A percentile compares a stretch with the other conserved stretches of the same genome.
phyloP scores from a whole-genome alignment of 345 rosid genomes.

The Murraya paniculata region DNA sequence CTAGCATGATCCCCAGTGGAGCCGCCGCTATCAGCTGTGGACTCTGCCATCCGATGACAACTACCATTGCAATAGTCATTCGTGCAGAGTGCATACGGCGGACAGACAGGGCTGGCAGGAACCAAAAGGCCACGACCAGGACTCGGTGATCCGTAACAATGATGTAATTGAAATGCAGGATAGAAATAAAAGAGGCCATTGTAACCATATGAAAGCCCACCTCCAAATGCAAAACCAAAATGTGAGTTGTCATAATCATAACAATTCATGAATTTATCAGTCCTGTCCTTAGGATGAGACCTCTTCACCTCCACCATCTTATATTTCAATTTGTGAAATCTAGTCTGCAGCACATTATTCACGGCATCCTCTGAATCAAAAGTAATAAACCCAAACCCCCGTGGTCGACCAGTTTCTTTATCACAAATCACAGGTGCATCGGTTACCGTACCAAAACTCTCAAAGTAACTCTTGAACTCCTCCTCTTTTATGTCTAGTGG shows the following conservation, averaged over 20 bases:
- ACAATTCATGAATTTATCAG: background rate
- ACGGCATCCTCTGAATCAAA: conserved; percentile 18
- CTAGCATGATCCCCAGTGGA: background rate
- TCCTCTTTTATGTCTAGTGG: background rate
- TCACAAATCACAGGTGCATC: conserved; percentile 15
- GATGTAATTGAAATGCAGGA: background rate
- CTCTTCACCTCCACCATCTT: conserved; percentile 30
- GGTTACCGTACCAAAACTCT: conserved; percentile 8
- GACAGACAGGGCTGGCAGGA: background rate
- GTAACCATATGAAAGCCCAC: background rate
- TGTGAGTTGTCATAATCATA: background rate
- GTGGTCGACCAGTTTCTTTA: background rate
- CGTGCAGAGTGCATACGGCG: background rate
- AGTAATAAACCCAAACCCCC: conserved; percentile 28
- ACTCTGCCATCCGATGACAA: background rate
- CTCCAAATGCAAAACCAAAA: background rate
- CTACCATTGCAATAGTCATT: background rate
- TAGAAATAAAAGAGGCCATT: background rate
- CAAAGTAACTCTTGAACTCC: conserved; percentile 21
- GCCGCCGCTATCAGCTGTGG: background rate
- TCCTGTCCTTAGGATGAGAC: conserved; percentile 15
- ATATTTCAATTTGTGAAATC: conserved; percentile 7
- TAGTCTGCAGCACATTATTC: background rate
- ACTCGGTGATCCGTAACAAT: background rate
- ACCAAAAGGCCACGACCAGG: background rate